These are phyloP conservation scores for Perkinsela sp. DNA, from an alignment of 208 protist genomes.

Conservation along the genomic window DNA sequence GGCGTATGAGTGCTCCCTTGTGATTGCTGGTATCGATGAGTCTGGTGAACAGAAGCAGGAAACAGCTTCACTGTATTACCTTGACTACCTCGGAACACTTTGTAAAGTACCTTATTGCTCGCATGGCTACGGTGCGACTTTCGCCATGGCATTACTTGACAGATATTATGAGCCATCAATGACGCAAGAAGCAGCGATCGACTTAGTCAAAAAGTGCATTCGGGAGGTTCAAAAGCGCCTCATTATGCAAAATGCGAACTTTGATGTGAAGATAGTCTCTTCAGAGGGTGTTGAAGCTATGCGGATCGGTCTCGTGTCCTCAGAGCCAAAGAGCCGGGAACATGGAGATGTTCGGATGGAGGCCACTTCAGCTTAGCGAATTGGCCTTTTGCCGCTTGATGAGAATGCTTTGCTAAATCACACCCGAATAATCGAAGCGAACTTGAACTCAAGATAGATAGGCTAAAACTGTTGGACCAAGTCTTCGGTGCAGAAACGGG, in stretches of 20 bases:
- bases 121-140: slow-evolving; percentile 72
- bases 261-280: slow-evolving; percentile 70
- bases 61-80: slow-evolving; percentile 44
- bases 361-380: too few relatives aligned
- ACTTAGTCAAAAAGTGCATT: slow-evolving; percentile 73
- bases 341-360: too few relatives aligned
- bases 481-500: too few relatives aligned
- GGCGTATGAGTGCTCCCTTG: slow-evolving; percentile 51
- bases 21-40: slow-evolving; percentile 68
- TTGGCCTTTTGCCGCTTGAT: too few relatives aligned
- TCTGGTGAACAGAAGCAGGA: slow-evolving; percentile 29
- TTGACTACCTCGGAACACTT: slow-evolving; percentile 75
- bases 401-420: too few relatives aligned
- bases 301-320: too few relatives aligned
- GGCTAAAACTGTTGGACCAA: too few relatives aligned
- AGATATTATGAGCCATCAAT: slow-evolving; percentile 59
- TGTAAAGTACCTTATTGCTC: slow-evolving; percentile 58
- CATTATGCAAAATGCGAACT: slow-evolving; percentile 46
- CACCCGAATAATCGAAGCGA: too few relatives aligned
- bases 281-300: slow-evolving; percentile 39
- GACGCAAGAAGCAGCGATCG: slow-evolving; percentile 48
- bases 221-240: slow-evolving; percentile 61
- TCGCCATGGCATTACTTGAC: slow-evolving; percentile 63
- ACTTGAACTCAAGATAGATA: too few relatives aligned
- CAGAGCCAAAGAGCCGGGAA: too few relatives aligned